phyloP scores from a whole-genome alignment of 2,329 filamentous ascomycete genomes.

The Teratosphaeria destructans region DNA sequence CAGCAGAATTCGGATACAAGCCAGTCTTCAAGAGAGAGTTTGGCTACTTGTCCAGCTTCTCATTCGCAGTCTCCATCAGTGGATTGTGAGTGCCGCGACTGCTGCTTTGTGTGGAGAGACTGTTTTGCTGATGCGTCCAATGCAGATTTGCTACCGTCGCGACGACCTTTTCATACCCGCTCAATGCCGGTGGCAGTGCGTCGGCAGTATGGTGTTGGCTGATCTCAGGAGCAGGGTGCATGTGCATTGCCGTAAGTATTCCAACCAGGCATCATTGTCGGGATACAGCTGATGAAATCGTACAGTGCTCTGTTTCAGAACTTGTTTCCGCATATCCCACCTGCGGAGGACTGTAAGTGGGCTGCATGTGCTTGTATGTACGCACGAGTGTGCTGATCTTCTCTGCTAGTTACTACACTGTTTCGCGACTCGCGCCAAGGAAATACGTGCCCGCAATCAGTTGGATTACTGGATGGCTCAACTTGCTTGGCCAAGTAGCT shows the following conservation, averaged over 20 bases:
- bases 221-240: constrained; percentile 46
- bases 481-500: constrained; percentile 40
- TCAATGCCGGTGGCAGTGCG: constrained; percentile 43
- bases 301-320: constrained; percentile 41
- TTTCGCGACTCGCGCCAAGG: constrained; percentile 43
- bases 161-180: constrained; percentile 46
- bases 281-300: background rate
- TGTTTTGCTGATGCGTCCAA: background rate
- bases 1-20: constrained; percentile 23
- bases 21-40: constrained; percentile 50
- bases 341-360: constrained; percentile 35
- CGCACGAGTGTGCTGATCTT: background rate
- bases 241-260: constrained; percentile 39
- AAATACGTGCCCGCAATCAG: constrained; percentile 40
- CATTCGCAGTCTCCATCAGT: constrained; percentile 43
- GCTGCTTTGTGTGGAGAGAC: constrained; percentile 24
- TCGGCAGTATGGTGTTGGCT: constrained; percentile 50
- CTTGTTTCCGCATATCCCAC: constrained; percentile 50
- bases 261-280: background rate
- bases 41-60: constrained; percentile 48
- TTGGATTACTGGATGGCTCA: constrained; percentile 35
- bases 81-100: constrained; percentile 28
- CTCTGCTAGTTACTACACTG: constrained; percentile 39
- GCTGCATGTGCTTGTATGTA: background rate
- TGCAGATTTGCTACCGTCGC: constrained; percentile 41